phyloP scores from a whole-genome alignment of 1,139 yeast genomes.

The Diutina ranongensis region DNA sequence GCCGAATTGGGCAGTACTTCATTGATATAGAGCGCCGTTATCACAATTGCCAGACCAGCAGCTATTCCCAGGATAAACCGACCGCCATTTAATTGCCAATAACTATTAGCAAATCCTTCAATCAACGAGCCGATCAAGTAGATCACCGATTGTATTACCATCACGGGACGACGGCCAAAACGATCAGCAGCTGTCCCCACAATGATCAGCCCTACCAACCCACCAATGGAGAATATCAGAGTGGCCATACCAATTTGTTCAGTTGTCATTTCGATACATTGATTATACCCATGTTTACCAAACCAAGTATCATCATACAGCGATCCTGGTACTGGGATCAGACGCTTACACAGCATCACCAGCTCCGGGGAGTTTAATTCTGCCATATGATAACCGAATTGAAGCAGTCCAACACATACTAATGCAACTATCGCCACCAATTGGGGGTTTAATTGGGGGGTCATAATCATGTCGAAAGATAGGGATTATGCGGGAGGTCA shows the following conservation, averaged over 20 bases:
- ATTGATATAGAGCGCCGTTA: constrained; percentile 69
- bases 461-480: too few species aligned
- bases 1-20: constrained; percentile 62
- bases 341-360: constrained; percentile 37
- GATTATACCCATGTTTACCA: constrained; percentile 23
- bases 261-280: constrained; percentile 50
- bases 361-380: constrained; percentile 79
- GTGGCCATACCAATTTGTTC: constrained; percentile 72
- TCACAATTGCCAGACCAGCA: constrained; percentile 80
- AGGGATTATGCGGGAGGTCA: too few species aligned
- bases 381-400: constrained; percentile 84
- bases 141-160: constrained; percentile 42
- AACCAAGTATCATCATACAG: constrained; percentile 25
- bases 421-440: constrained; percentile 16
- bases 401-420: constrained; percentile 66
- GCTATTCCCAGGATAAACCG: constrained; percentile 72
- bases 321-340: constrained; percentile 17
- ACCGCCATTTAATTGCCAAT: constrained; percentile 43
- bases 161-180: constrained; percentile 52
- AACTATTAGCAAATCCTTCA: constrained; percentile 41
- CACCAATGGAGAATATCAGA: constrained; percentile 79
- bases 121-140: constrained; percentile 60
- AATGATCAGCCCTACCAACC: constrained; percentile 63
- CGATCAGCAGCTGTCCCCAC: constrained; percentile 63
- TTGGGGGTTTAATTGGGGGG: background rate